phyloP scores from a whole-genome alignment of 2,329 filamentous ascomycete genomes.

The Aspergillus fructus region DNA sequence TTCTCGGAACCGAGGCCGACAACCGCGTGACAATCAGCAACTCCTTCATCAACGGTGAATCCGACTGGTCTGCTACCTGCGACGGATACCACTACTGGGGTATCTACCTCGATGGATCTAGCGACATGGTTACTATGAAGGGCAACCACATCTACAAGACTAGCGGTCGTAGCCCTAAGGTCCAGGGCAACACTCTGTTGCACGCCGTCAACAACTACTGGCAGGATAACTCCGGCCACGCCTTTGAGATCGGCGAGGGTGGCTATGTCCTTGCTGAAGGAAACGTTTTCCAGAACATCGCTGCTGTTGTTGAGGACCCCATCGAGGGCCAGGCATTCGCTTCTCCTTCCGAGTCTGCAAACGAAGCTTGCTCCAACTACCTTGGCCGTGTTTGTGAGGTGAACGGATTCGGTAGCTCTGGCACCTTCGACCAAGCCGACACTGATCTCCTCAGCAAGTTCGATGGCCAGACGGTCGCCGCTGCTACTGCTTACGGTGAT shows the following conservation, averaged over 20 bases:
- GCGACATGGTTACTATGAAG: slow-evolving; percentile 59
- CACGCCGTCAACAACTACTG: slow-evolving; percentile 64
- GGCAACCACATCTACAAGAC: slow-evolving; percentile 62
- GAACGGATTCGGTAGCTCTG: slow-evolving; percentile 48
- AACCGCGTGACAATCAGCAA: slow-evolving; percentile 62
- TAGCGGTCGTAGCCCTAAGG: slow-evolving; percentile 52
- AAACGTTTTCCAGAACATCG: slow-evolving; percentile 58
- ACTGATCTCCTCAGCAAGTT: slow-evolving; percentile 53
- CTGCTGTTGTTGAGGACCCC: slow-evolving; percentile 33
- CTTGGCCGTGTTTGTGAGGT: slow-evolving; percentile 53
- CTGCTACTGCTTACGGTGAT: slow-evolving; percentile 1
- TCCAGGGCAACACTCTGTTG: slow-evolving; percentile 55
- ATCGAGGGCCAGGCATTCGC: slow-evolving; percentile 42
- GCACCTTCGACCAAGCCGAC: slow-evolving; percentile 41
- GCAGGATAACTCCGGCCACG: slow-evolving; percentile 56
- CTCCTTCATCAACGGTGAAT: slow-evolving; percentile 57
- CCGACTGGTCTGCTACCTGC: slow-evolving; percentile 57
- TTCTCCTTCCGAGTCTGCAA: slow-evolving; percentile 32
- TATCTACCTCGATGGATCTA: slow-evolving; percentile 57
- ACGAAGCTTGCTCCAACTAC: slow-evolving; percentile 43
- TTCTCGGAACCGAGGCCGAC: slow-evolving; percentile 55
- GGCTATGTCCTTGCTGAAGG: slow-evolving; percentile 55
- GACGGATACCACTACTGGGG: slow-evolving; percentile 62
- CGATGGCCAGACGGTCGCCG: slow-evolving; percentile 53
- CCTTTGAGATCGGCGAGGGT: slow-evolving; percentile 54